phyloP scores from a whole-genome alignment of 2,329 filamentous ascomycete genomes.

The Hymenotorrendiella dingleyae region DNA sequence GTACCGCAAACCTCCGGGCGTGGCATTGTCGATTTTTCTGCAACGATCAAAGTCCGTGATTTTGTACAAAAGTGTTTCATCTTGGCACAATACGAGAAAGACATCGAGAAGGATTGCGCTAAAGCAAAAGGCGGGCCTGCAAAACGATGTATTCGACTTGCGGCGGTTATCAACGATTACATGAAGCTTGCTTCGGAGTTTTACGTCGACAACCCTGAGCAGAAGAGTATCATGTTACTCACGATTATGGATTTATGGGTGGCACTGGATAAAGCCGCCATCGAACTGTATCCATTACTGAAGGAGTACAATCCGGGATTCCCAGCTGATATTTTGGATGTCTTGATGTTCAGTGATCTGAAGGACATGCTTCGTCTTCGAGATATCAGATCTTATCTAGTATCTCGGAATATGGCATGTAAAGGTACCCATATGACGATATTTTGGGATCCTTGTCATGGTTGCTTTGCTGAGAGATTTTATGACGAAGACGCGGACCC shows the following conservation, averaged over 20 bases:
- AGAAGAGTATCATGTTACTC: constrained; percentile 47
- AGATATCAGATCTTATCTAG: constrained; percentile 44
- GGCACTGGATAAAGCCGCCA: constrained; percentile 44
- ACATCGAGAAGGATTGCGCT: constrained; percentile 7
- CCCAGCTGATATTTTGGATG: constrained; percentile 42
- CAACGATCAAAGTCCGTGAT: no score
- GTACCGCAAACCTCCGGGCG: no score
- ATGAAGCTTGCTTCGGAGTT: constrained; percentile 28
- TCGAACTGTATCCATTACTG: constrained; percentile 40
- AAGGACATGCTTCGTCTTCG: constrained; percentile 46
- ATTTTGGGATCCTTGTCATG: constrained; percentile 36
- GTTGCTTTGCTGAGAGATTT: constrained; percentile 30
- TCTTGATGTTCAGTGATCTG: constrained; percentile 43
- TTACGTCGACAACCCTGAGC: constrained; percentile 41
- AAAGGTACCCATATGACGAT: constrained; percentile 36
- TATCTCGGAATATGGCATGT: constrained; percentile 28
- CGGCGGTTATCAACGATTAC: constrained; percentile 33
- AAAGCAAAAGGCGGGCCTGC: constrained; percentile 2
- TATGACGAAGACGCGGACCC: constrained; percentile 29
- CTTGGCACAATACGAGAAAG: constrained; percentile 17
- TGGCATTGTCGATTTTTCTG: no score
- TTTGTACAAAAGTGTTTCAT: constrained; percentile 24
- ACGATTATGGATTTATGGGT: constrained; percentile 53
- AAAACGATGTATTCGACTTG: constrained; percentile 28
- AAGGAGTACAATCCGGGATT: constrained; percentile 47